These are phyloP conservation scores for Allium cepa DNA, from an alignment of 106 monocot species.

Conservation along the genomic window DNA sequence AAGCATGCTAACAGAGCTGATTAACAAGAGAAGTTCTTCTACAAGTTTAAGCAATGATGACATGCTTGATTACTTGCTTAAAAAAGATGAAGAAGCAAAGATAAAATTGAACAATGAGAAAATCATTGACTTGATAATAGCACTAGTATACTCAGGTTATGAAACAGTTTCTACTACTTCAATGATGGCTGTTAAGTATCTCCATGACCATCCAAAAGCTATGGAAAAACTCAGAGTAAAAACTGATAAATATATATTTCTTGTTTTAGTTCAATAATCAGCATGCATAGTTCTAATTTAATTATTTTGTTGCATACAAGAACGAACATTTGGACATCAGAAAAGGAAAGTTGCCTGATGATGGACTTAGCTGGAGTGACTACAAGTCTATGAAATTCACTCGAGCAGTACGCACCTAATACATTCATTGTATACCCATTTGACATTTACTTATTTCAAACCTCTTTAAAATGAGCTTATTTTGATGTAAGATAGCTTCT, in stretches of 20 bases:
- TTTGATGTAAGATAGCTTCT: no score
- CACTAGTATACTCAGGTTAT: conserved; percentile 81
- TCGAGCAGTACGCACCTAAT: conserved; percentile 28
- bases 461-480: no score
- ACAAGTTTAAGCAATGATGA: no score
- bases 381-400: conserved; percentile 93
- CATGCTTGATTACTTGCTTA: no score
- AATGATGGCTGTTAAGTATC: conserved; percentile 96
- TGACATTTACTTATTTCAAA: no score
- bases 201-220: conserved; percentile 77
- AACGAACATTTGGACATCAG: conserved; percentile 75
- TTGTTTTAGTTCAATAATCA: no score
- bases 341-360: conserved; percentile 45
- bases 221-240: conserved; percentile 80
- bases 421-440: no score
- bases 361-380: conserved; percentile 77
- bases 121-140: conserved; percentile 83
- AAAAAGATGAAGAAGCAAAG: no score
- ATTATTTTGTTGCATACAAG: conserved; percentile 18
- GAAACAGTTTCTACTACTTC: conserved; percentile 90
- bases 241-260: neutral
- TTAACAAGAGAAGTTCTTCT: no score
- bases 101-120: no score
- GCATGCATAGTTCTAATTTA: no score
- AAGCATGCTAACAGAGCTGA: no score